Evolutionary conservation across 2,329 filamentous ascomycete species (phyloP).

Genomic region (Cytospora piceicola): DNA sequence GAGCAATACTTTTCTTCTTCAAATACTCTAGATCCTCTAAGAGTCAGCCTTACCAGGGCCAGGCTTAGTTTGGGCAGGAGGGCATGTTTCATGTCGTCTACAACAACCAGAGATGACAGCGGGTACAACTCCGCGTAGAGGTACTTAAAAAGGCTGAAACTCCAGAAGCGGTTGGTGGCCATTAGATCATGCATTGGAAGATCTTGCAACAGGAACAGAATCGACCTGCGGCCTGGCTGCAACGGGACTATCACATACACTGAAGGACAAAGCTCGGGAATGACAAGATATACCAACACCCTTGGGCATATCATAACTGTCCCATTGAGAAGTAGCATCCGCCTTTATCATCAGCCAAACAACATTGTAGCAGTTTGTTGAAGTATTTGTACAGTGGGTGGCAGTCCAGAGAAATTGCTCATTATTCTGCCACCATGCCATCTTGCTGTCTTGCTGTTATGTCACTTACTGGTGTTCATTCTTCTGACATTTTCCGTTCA

Average conservation of each 20-base stretch:
- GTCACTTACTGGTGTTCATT: too few relatives aligned
- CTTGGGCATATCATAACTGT: constrained; percentile 7
- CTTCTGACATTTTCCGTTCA: too few relatives aligned
- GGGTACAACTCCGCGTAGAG: background rate
- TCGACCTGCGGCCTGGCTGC: constrained; percentile 13
- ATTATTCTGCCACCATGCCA: background rate
- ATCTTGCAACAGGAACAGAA: constrained; percentile 8
- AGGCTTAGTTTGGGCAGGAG: background rate
- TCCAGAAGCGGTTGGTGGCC: background rate
- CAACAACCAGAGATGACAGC: background rate
- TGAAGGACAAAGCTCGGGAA: background rate
- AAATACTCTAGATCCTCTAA: background rate
- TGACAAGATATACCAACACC: constrained; percentile 10
- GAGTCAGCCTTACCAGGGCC: background rate
- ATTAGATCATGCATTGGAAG: background rate
- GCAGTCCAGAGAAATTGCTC: background rate
- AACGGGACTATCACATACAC: constrained; percentile 4
- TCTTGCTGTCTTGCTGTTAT: too few relatives aligned
- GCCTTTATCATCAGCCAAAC: background rate
- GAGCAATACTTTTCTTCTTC: too few relatives aligned
- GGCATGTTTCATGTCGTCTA: background rate
- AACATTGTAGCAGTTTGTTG: background rate
- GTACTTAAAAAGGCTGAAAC: background rate
- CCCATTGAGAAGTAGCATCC: background rate
- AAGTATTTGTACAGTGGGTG: background rate